phyloP scores from a whole-genome alignment of 495 filamentous ascomycete genomes.

The Penicillium taxi region DNA sequence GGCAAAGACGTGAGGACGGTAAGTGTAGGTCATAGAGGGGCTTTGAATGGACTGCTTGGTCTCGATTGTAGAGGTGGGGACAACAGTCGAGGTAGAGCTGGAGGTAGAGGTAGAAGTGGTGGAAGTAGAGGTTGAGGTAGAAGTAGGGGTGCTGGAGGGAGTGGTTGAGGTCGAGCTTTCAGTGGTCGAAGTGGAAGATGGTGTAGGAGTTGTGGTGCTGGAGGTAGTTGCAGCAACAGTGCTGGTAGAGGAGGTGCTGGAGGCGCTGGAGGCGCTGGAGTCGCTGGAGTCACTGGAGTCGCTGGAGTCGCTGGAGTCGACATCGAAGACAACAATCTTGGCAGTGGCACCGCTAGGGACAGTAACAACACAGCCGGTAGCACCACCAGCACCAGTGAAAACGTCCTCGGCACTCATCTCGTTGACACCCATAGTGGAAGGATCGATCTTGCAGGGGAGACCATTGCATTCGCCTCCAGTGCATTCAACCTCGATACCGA shows the following conservation, averaged over 20 bases:
- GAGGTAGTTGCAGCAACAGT: conserved; percentile 17
- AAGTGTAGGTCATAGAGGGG: conserved; percentile 23
- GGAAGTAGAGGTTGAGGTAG: conserved; percentile 12
- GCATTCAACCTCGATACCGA: conserved; percentile 66
- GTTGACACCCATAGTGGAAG: conserved; percentile 50
- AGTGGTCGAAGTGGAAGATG: conserved; percentile 16
- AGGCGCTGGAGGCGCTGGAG: conserved; percentile 15
- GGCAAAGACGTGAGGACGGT: conserved; percentile 27
- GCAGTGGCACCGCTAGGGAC: conserved; percentile 60
- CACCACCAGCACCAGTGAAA: conserved; percentile 57
- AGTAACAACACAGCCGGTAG: conserved; percentile 72
- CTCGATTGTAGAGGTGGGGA: conserved; percentile 5
- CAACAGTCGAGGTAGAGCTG: conserved; percentile 8
- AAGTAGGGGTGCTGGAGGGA: conserved; percentile 14
- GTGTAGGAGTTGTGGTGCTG: conserved; percentile 15
- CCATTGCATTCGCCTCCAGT: conserved; percentile 60
- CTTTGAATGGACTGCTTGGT: conserved; percentile 13
- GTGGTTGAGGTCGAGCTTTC: conserved; percentile 18
- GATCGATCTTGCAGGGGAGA: conserved; percentile 67
- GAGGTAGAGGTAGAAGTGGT: conserved; percentile 14
- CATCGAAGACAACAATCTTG: conserved; percentile 58
- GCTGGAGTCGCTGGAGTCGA: conserved; percentile 20
- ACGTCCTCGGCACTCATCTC: conserved; percentile 45
- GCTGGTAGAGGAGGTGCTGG: conserved; percentile 18
- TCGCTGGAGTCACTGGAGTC: conserved; percentile 5